Evolutionary conservation across 805 yeast genomes (phyloP).

Genomic region (Monosporozyma yasuniensis): DNA sequence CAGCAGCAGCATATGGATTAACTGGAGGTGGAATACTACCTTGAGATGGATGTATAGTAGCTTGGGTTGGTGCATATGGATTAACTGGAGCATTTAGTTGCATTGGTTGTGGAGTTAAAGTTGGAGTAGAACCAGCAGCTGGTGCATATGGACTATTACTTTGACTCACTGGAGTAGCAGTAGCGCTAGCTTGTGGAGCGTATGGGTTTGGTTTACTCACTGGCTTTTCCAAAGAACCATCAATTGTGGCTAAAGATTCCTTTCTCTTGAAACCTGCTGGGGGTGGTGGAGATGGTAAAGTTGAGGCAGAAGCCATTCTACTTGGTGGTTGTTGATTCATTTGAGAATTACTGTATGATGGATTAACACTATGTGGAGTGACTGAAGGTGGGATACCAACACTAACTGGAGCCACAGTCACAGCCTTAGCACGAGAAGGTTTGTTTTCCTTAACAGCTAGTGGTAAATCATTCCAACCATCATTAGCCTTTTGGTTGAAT

Average conservation of each 20-base stretch:
- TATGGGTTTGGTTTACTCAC: neutral
- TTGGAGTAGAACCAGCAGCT: neutral
- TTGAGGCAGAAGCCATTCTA: neutral
- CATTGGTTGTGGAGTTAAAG: slow-evolving; percentile 15
- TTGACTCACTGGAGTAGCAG: neutral
- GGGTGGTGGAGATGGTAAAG: neutral
- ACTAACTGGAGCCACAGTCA: neutral
- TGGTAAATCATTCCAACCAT: slow-evolving; percentile 33
- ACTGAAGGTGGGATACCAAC: neutral
- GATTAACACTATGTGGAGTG: neutral
- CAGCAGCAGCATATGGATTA: slow-evolving; percentile 32
- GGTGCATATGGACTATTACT: slow-evolving; percentile 4
- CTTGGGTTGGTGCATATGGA: slow-evolving; percentile 31
- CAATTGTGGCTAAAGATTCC: neutral
- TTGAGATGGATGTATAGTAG: slow-evolving; percentile 11
- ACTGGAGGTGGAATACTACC: slow-evolving; percentile 10
- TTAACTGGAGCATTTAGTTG: slow-evolving; percentile 19
- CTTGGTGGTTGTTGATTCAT: neutral
- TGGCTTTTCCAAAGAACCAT: neutral
- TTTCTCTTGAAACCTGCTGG: neutral
- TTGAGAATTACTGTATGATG: neutral
- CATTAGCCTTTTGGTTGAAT: slow-evolving; percentile 29
- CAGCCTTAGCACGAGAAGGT: slow-evolving; percentile 28
- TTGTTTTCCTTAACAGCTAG: slow-evolving; percentile 23
- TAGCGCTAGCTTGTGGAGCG: slow-evolving; percentile 5